A percentile compares a stretch with the other conserved stretches of the same genome.
These are phyloP conservation scores for Emydomyces testavorans DNA, from an alignment of 2,329 filamentous ascomycete species.

Conservation along the genomic window DNA sequence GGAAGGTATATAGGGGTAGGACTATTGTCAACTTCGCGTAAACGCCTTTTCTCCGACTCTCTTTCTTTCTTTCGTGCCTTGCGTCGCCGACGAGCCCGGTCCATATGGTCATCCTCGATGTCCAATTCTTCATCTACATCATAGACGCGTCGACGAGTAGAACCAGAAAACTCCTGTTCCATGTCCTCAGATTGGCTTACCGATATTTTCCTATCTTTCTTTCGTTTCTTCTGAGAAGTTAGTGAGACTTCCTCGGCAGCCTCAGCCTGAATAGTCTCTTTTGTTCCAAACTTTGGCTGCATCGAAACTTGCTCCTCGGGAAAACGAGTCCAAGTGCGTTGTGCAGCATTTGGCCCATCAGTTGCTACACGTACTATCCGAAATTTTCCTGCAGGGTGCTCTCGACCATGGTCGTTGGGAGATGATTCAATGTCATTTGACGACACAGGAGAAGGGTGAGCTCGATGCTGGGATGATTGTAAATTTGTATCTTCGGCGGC, in stretches of 20 bases:
- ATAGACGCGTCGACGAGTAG: conserved; percentile 9
- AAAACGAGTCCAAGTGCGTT: too few relatives aligned
- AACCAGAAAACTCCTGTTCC: not conserved
- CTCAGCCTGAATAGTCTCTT: not conserved
- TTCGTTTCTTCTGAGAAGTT: not conserved
- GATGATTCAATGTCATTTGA: not conserved
- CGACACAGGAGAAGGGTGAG: too few relatives aligned
- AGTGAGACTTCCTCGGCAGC: not conserved
- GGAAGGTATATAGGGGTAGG: conserved; percentile 62
- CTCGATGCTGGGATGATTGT: not conserved
- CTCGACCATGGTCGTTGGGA: not conserved
- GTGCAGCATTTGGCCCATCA: not conserved
- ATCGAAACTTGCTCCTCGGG: not conserved
- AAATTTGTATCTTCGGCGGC: not conserved
- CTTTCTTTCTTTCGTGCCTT: conserved; percentile 23
- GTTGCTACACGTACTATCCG: not conserved
- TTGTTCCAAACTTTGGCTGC: not conserved
- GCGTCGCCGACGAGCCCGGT: conserved; percentile 1
- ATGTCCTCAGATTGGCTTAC: not conserved
- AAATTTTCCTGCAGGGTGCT: not conserved
- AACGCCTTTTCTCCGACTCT: conserved; percentile 32
- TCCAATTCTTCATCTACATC: conserved; percentile 25
- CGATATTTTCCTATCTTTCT: not conserved
- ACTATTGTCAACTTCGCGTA: conserved; percentile 32
- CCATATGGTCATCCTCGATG: conserved; percentile 8